These are phyloP conservation scores for Hanseniaspora lachancei DNA, from an alignment of 805 yeast species.

Conservation along the genomic window DNA sequence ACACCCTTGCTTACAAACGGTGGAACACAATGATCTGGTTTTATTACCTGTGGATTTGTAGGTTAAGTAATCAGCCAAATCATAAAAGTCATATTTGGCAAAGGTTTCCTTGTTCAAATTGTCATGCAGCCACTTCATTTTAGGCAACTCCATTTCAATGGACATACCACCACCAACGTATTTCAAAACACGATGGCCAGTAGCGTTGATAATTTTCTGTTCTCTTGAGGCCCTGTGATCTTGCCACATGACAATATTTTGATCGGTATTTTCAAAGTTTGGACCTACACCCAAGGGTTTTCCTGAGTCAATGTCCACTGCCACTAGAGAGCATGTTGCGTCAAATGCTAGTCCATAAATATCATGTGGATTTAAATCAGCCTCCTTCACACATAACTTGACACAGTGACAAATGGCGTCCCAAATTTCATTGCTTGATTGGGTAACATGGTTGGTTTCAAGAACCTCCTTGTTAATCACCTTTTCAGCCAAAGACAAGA, in stretches of 20 bases:
- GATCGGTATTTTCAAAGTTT: constrained; percentile 54
- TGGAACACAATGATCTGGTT: constrained; percentile 77
- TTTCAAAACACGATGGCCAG: constrained; percentile 64
- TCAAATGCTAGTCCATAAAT: constrained; percentile 89
- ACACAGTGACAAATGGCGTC: constrained; percentile 72
- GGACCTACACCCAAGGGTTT: constrained; percentile 86
- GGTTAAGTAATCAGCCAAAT: constrained; percentile 81
- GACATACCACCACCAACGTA: constrained; percentile 98
- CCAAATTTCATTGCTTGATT: constrained; percentile 88
- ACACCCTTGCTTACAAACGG: constrained; percentile 91
- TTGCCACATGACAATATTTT: constrained; percentile 93
- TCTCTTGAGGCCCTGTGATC: constrained; percentile 87
- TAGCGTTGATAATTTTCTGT: constrained; percentile 66
- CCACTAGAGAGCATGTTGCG: constrained; percentile 93
- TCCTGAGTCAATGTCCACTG: constrained; percentile 49
- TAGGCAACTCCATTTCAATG: constrained; percentile 95
- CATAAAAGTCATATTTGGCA: constrained; percentile 63
- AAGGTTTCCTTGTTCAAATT: constrained; percentile 55
- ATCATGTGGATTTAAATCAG: constrained; percentile 52
- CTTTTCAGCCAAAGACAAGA: constrained; percentile 63
- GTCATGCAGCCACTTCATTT: constrained; percentile 89
- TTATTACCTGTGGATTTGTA: constrained; percentile 81
- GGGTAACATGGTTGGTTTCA: constrained; percentile 64
- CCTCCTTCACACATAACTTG: constrained; percentile 55
- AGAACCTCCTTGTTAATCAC: constrained; percentile 67